Conservation (phyloP, 2,329 filamentous ascomycete species). For the Talaromyces pinophilus region DNA sequence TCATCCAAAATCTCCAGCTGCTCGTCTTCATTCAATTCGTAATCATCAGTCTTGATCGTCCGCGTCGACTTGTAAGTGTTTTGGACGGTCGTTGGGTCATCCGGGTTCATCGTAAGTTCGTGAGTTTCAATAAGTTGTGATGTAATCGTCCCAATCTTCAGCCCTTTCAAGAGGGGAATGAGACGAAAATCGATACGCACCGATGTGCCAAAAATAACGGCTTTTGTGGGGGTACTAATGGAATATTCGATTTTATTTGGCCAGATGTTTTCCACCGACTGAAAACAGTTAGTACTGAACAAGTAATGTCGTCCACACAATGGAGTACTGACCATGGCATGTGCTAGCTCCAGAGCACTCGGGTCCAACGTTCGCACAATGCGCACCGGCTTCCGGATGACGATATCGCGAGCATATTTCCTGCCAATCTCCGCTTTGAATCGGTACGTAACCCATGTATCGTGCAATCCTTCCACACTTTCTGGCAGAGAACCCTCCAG, state of each 20-base stretch:
- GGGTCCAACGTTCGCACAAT: constrained; percentile 77
- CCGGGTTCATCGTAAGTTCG: constrained; percentile 60
- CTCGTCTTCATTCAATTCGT: constrained; percentile 67
- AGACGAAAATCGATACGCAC: constrained; percentile 84
- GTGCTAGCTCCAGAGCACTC: constrained; percentile 72
- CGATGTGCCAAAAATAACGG: constrained; percentile 86
- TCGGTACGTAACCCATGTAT: constrained; percentile 85
- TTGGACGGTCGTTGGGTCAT: constrained; percentile 44
- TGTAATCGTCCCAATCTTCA: constrained; percentile 79
- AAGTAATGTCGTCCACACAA: not conserved
- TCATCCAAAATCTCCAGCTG: constrained; percentile 57
- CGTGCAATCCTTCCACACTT: constrained; percentile 84
- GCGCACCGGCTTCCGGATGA: constrained; percentile 74
- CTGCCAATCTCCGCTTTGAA: constrained; percentile 89
- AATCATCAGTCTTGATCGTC: constrained; percentile 67
- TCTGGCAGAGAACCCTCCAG: constrained; percentile 72
- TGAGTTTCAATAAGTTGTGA: constrained; percentile 78
- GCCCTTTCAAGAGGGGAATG: constrained; percentile 82
- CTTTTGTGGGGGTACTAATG: constrained; percentile 89
- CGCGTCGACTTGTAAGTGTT: constrained; percentile 63
- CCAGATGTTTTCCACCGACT: constrained; percentile 93
- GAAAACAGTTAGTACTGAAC: constrained; percentile 2
- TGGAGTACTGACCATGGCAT: constrained; percentile 68
- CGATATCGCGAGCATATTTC: constrained; percentile 84
- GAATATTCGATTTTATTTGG: constrained; percentile 97